Base-by-base conservation (phyloP, 768 basidiomycete species). In the Naganishia kalamii region DNA sequence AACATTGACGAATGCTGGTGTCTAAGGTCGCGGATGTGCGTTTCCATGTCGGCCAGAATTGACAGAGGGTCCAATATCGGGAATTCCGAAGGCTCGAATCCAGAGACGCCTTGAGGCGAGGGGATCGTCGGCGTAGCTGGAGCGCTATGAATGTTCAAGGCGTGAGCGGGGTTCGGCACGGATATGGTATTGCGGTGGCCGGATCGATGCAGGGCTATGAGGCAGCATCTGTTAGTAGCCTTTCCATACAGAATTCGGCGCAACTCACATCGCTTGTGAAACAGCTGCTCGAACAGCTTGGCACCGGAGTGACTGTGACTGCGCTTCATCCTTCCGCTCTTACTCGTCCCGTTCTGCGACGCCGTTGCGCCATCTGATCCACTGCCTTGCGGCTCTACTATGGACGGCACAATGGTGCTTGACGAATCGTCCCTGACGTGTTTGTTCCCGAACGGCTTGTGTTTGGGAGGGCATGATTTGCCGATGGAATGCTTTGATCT, bases 1-100 rank as follows among this genome's bases (percentile, higher is more conserved):
- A 65, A 47, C 30, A 65, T 52, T 4, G 64, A 65, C 4, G 64
- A 65, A 37, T 65, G 64, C n/a, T 65, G 64, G 41, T 65, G 64
- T 21, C 64, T 44, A 13, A 65, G 51, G 21, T 65, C 60, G n/a
- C 40, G 43, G 23, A 65, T 47, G 17, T 43, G n/a, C 4, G 25
- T 40, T 37, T 57, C 54, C 54, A 57, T 57, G 6, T 57, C 57
- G 7, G 32, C 50, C 27, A 65, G 23, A 19, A 59, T 47, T 12
- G 7, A 23, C 3, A 65, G 44, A 7, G 54, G 44, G 12, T 43
- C 54, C 2, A 48, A 43, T 10, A 65, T 32, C 12, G 63, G 52
- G 6, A 48, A 21, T 4, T 4, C 21, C 13, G 44, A 19, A 11
- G 30, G 32, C 0, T 40, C 35, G 17, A 48, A n/a, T 4, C 25